Conservation (phyloP, 2,329 filamentous ascomycete species). For the Rhynchosporium secalis region DNA sequence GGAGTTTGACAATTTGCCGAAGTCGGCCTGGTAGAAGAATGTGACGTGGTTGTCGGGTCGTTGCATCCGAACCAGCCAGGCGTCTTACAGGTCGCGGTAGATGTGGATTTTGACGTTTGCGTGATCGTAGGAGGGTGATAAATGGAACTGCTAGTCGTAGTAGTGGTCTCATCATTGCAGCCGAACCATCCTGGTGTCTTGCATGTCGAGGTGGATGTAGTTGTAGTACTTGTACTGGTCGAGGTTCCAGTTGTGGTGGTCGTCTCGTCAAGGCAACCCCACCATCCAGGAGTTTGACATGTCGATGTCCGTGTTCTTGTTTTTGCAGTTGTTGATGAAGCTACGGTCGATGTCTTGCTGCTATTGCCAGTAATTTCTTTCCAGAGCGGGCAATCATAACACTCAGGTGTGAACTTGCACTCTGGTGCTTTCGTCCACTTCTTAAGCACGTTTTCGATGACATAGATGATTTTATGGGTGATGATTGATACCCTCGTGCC, state of each 20-base stretch:
- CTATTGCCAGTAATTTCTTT: slow-evolving; percentile 76
- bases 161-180: slow-evolving; percentile 50
- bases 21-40: slow-evolving; percentile 36
- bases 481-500: slow-evolving; percentile 90
- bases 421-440: slow-evolving; percentile 78
- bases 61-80: slow-evolving; percentile 51
- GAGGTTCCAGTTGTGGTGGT: slow-evolving; percentile 29
- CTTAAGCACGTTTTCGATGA: slow-evolving; percentile 84
- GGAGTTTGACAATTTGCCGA: slow-evolving; percentile 51
- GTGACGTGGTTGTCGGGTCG: slow-evolving; percentile 48
- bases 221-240: slow-evolving; percentile 36
- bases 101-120: slow-evolving; percentile 31
- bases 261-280: slow-evolving; percentile 47
- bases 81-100: slow-evolving; percentile 42
- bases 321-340: slow-evolving; percentile 57
- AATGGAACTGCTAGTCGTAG: slow-evolving; percentile 41
- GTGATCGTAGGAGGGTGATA: slow-evolving; percentile 35
- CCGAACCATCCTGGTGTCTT: slow-evolving; percentile 49
- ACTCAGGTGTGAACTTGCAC: slow-evolving; percentile 75
- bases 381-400: slow-evolving; percentile 89
- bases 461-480: slow-evolving; percentile 84
- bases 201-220: slow-evolving; percentile 44
- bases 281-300: slow-evolving; percentile 92
- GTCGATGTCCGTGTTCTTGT: slow-evolving; percentile 76
- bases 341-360: slow-evolving; percentile 70